phyloP scores from a whole-genome alignment of 495 filamentous ascomycete species.

The Letharia columbiana region DNA sequence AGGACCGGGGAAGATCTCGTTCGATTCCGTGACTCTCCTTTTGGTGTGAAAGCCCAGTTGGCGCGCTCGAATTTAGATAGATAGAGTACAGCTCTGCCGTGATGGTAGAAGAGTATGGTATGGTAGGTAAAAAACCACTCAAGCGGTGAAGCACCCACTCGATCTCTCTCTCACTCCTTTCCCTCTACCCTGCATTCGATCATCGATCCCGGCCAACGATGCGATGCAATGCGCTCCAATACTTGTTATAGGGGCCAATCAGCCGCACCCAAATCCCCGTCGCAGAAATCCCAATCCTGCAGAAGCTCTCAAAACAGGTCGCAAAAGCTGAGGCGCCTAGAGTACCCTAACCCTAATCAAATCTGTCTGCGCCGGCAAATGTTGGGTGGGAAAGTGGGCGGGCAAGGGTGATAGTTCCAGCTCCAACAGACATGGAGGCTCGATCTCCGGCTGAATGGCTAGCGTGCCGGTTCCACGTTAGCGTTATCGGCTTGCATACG shows the following conservation, averaged over 20 bases:
- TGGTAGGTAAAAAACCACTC: neutral
- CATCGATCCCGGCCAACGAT: neutral
- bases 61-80: neutral
- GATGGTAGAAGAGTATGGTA: neutral
- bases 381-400: too few species aligned
- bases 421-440: neutral
- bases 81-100: neutral
- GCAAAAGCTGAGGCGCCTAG: too few species aligned
- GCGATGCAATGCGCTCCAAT: too few species aligned
- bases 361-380: too few species aligned
- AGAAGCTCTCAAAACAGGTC: too few species aligned
- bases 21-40: neutral
- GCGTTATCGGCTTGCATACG: slow-evolving; percentile 12
- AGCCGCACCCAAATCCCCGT: too few species aligned
- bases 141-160: neutral
- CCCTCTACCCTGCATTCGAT: neutral
- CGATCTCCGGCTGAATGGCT: neutral
- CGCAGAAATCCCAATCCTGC: too few species aligned
- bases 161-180: neutral
- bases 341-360: too few species aligned
- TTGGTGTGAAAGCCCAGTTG: neutral
- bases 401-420: too few species aligned
- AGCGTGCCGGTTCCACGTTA: neutral
- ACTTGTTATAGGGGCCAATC: too few species aligned
- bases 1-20: neutral